A percentile compares a stretch with the other conserved stretches of the same genome.
Conservation (phyloP, 495 filamentous ascomycete genomes). For the Lentithecium fluviatile region DNA sequence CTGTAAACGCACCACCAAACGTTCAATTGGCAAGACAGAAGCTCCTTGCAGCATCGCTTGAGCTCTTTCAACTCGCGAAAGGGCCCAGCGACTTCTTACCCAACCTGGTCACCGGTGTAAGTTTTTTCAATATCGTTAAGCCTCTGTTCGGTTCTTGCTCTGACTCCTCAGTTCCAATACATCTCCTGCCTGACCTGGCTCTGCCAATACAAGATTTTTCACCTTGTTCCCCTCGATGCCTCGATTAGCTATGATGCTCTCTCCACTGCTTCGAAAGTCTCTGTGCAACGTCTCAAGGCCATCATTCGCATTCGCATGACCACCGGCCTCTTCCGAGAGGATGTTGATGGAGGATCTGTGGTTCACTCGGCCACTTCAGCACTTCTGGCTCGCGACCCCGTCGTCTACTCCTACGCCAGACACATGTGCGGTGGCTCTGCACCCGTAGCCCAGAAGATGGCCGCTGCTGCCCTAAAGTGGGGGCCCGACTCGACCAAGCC, state of each 20-base stretch:
- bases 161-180: conserved; percentile 13
- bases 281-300: background rate
- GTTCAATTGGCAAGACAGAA: background rate
- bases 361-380: conserved; percentile 14
- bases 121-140: background rate
- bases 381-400: conserved; percentile 1
- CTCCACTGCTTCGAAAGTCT: background rate
- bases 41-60: conserved; percentile 26
- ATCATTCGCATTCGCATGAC: conserved; percentile 15
- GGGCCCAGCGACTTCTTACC: conserved; percentile 37
- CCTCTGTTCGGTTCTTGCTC: background rate
- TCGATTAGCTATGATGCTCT: conserved; percentile 13
- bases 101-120: conserved; percentile 30
- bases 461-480: conserved; percentile 1
- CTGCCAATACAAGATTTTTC: conserved; percentile 9
- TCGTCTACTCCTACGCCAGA: background rate
- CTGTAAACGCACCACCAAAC: background rate
- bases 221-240: conserved; percentile 2
- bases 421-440: conserved; percentile 1
- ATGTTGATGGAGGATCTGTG: background rate
- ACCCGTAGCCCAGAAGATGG: background rate
- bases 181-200: conserved; percentile 15
- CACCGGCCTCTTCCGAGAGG: conserved; percentile 11
- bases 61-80: conserved; percentile 30
- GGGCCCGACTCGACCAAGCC: background rate